Evolutionary conservation across 1,139 yeast species (phyloP).

Genomic region (Kodamaea fungicola): DNA sequence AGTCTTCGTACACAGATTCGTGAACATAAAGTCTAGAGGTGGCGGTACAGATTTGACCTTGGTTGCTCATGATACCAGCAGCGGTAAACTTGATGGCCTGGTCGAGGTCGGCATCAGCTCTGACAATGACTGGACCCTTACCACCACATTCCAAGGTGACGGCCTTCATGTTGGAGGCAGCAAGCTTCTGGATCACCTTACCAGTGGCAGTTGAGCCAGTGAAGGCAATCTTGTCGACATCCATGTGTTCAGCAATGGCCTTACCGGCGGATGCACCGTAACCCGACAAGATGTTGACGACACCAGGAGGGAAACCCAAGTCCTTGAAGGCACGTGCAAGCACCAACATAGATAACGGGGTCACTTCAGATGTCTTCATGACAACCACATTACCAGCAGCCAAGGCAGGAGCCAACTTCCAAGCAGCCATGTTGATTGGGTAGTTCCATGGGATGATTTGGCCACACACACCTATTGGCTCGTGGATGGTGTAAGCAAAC

Average conservation of each 20-base stretch:
- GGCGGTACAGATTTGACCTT: constrained; percentile 50
- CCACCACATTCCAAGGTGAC: constrained; percentile 94
- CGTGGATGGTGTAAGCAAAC: constrained; percentile 75
- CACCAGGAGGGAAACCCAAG: constrained; percentile 75
- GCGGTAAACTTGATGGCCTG: constrained; percentile 86
- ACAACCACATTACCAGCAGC: constrained; percentile 69
- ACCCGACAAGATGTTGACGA: constrained; percentile 59
- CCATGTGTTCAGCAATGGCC: constrained; percentile 54
- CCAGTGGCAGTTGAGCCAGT: constrained; percentile 68
- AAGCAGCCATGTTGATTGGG: constrained; percentile 56
- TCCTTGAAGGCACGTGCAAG: constrained; percentile 52
- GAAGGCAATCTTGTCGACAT: constrained; percentile 63
- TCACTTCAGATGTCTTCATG: constrained; percentile 64
- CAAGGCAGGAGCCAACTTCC: constrained; percentile 62
- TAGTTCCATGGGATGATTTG: constrained; percentile 72
- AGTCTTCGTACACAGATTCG: constrained; percentile 42
- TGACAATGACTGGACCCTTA: constrained; percentile 71
- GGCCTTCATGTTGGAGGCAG: constrained; percentile 62
- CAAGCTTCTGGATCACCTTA: constrained; percentile 53
- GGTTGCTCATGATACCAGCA: constrained; percentile 75
- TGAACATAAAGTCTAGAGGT: constrained; percentile 47
- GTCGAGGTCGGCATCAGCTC: constrained; percentile 72
- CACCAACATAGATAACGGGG: constrained; percentile 59
- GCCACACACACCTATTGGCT: constrained; percentile 80
- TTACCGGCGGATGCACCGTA: constrained; percentile 54